Percentiles rank a stretch among this genome's conserved stretches.
Evolutionary conservation across 106 monocot species (phyloP).

Genomic region (Alisma plantagoaquatica): DNA sequence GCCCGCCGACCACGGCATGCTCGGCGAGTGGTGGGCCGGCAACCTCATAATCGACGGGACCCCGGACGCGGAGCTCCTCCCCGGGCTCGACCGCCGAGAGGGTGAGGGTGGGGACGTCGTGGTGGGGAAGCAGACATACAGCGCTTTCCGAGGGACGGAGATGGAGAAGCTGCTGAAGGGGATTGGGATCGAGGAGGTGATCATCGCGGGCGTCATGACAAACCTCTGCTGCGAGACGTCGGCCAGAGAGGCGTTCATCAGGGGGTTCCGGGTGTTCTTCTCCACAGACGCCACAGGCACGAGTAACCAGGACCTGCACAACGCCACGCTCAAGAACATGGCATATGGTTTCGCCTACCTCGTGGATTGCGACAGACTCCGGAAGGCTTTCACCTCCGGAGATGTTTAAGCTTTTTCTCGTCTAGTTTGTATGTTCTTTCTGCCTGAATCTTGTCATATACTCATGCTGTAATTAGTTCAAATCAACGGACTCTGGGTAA

Average conservation of each 20-base stretch:
- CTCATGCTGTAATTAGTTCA: no score
- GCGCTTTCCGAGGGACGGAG: conserved; percentile 47
- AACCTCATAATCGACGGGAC: conserved; percentile 49
- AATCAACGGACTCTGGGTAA: no score
- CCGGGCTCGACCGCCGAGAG: conserved; percentile 18
- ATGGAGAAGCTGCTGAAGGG: conserved; percentile 50
- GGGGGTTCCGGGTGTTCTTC: conserved; percentile 87
- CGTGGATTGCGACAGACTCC: conserved; percentile 43
- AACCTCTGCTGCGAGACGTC: conserved; percentile 91
- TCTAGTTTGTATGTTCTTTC: no score
- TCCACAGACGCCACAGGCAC: conserved; percentile 66
- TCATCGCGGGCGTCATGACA: conserved; percentile 78
- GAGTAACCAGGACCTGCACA: conserved; percentile 43
- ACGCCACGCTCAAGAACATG: conserved; percentile 67
- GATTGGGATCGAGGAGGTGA: conserved; percentile 62
- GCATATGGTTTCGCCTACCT: conserved; percentile 82
- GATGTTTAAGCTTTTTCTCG: no score
- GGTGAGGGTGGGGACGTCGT: conserved; percentile 26
- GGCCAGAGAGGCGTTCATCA: conserved; percentile 72
- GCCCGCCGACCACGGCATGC: conserved; percentile 33
- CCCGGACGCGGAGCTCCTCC: conserved; percentile 36
- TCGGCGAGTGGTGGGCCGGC: conserved; percentile 65
- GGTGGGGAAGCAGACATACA: conserved; percentile 76
- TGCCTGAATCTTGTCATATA: no score
- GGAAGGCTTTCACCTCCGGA: no score